These are phyloP conservation scores for Neurospora tetrasperma DNA, from an alignment of 495 filamentous ascomycete genomes.

Conservation along the genomic window DNA sequence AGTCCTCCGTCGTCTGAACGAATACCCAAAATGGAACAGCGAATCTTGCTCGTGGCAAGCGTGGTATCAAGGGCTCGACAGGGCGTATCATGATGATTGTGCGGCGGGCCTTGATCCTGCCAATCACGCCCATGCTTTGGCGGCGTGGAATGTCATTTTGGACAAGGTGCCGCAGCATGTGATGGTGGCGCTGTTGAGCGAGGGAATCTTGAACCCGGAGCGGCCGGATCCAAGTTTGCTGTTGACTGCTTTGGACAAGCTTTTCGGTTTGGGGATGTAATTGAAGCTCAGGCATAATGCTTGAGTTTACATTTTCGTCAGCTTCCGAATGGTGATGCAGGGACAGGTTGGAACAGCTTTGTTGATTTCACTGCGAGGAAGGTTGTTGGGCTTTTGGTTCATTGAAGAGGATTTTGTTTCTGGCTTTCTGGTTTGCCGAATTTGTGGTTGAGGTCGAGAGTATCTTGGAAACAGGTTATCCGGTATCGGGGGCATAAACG, in stretches of 20 bases:
- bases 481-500: conserved; percentile 2
- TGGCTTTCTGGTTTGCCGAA: neutral
- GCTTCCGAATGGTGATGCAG: neutral
- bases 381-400: neutral
- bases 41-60: neutral
- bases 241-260: neutral
- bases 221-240: neutral
- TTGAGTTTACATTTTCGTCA: neutral
- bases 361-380: neutral
- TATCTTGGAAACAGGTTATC: neutral
- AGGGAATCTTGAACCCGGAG: neutral
- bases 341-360: neutral
- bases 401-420: neutral
- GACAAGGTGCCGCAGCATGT: neutral
- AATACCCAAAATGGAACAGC: neutral
- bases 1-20: neutral
- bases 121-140: neutral
- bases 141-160: neutral
- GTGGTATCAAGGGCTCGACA: neutral
- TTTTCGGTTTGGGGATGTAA: neutral
- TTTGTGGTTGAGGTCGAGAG: neutral
- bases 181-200: neutral
- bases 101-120: neutral
- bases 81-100: neutral
- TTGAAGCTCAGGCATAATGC: neutral